phyloP scores from a whole-genome alignment of 257 asterid species.

The Nicotiana noctiflora region DNA sequence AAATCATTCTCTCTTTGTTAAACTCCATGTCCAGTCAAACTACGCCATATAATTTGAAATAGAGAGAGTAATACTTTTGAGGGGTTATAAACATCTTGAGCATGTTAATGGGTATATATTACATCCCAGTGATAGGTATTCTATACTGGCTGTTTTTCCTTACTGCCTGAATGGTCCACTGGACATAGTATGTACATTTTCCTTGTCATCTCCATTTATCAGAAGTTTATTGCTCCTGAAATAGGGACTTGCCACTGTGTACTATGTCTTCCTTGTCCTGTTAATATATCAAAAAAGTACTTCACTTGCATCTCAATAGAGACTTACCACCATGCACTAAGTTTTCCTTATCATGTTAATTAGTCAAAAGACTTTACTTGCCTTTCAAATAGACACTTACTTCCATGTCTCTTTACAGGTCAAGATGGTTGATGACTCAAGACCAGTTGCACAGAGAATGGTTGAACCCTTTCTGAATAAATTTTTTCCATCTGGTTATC shows the following conservation, averaged over 20 bases:
- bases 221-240: background rate
- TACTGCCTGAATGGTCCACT: background rate
- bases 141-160: background rate
- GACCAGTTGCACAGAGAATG: slow-evolving; percentile 56
- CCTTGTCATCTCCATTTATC: background rate
- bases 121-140: background rate
- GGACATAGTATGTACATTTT: background rate
- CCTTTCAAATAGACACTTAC: background rate
- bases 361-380: background rate
- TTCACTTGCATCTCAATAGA: background rate
- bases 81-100: background rate
- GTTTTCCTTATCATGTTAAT: background rate
- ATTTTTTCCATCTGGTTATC: slow-evolving; percentile 94
- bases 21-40: no score
- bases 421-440: slow-evolving; percentile 62
- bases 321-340: background rate
- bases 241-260: background rate
- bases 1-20: no score
- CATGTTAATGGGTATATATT: background rate
- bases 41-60: no score
- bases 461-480: slow-evolving; percentile 68
- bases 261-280: background rate
- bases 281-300: background rate
- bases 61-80: background rate
- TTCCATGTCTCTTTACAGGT: slow-evolving; percentile 37